These are phyloP conservation scores for Tylopilus sp. DNA, from an alignment of 768 basidiomycete species.

Conservation along the genomic window DNA sequence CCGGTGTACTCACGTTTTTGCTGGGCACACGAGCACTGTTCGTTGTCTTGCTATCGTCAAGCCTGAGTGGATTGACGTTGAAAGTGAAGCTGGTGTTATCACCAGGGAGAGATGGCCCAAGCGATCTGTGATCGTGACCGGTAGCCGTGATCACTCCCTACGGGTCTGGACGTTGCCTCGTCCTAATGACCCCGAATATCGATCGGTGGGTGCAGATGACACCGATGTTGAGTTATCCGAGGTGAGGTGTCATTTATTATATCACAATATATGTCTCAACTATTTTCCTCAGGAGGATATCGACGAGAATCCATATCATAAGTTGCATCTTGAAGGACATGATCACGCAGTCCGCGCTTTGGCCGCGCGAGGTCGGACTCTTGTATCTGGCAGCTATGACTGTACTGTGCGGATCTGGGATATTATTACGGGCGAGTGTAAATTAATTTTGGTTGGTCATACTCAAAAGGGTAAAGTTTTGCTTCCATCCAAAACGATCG, in stretches of 20 bases:
- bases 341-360: slow-evolving; percentile 88
- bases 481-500: slow-evolving; percentile 5
- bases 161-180: slow-evolving; percentile 66
- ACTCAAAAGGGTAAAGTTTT: slow-evolving; percentile 75
- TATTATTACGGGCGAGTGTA: slow-evolving; percentile 76
- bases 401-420: slow-evolving; percentile 96
- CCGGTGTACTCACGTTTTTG: slow-evolving; percentile 87
- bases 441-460: slow-evolving; percentile 80
- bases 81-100: slow-evolving; percentile 57
- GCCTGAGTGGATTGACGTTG: slow-evolving; percentile 80
- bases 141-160: slow-evolving; percentile 64
- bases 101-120: slow-evolving; percentile 72
- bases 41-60: slow-evolving; percentile 95
- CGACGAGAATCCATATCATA: slow-evolving; percentile 85
- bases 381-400: slow-evolving; percentile 96
- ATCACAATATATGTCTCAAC: slow-evolving; percentile 2
- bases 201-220: slow-evolving; percentile 60
- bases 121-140: slow-evolving; percentile 68
- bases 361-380: slow-evolving; percentile 84
- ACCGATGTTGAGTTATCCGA: slow-evolving; percentile 57
- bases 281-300: slow-evolving; percentile 52
- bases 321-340: slow-evolving; percentile 81
- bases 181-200: slow-evolving; percentile 74
- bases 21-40: slow-evolving; percentile 95
- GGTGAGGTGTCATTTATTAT: slow-evolving; percentile 24